Base-by-base conservation (phyloP, 768 basidiomycete genomes). In the Porpolomopsis calyptriformis region DNA sequence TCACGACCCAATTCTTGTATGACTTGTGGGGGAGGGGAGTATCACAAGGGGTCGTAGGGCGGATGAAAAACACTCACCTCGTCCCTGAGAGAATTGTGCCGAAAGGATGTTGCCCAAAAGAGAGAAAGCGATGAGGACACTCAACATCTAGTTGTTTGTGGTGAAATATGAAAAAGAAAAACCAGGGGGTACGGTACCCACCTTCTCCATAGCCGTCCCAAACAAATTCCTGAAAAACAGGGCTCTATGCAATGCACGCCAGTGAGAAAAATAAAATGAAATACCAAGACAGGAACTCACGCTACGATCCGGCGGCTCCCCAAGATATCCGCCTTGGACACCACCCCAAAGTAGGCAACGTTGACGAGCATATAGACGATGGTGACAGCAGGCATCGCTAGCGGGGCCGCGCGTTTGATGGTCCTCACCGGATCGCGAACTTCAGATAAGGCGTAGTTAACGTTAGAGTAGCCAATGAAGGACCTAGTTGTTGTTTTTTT, bases 181-280 rank as follows among this genome's bases (percentile, higher is more conserved):
- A 18, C 27, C 18, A 34, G 33, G 20, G 4, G 19, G 18, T 14
- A 19, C 6, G 16, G 10, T 10, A 49, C 65, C 12, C 40, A 82
- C 82, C 55, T 68, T 69, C 54, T 82, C 82, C 0, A 77, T 76
- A 0, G 68, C 60, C 0, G 71, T 65, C 0, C 84, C 85, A 57
- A 76, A 86, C 5, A 88, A 57, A 59, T 82, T 82, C 40, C 83
- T 70, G 56, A 88, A 87, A 62, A 83, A 86, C 25, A 85, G 57
- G 0, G 83, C 82, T 2, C 79, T 81, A 49, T 18, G 26, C 2
- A 16, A 7, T n/a, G n/a, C n/a, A n/a, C n/a, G 26, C 4, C 18
- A 47, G 49, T 1, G 4, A 39, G 5, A 10, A 39, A 12, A 12
- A n/a, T 14, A 22, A 51, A 27, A n/a, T 7, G 27, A 20, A 16